Evolutionary conservation across 2,329 filamentous ascomycete genomes (phyloP).

Genomic region (Pseudogymnoascus sp.): DNA sequence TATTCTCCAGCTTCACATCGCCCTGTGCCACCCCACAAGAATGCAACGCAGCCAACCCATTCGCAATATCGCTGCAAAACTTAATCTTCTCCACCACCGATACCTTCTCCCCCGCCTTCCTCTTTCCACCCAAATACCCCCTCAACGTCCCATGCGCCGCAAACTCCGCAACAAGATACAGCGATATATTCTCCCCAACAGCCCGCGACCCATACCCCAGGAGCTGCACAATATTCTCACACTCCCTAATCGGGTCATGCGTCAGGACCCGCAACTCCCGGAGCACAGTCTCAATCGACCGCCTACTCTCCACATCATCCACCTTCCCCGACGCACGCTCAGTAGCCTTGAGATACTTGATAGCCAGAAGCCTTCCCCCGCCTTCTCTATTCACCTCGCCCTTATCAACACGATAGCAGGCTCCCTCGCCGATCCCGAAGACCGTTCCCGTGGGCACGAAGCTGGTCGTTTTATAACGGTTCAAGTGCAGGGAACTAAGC

Average conservation of each 20-base stretch:
- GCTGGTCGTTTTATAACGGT: not conserved
- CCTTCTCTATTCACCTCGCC: not conserved
- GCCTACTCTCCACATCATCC: not conserved
- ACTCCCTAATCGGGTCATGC: not conserved
- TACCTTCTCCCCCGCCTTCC: not conserved
- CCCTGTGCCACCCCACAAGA: not conserved
- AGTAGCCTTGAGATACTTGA: not conserved
- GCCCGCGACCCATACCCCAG: not conserved
- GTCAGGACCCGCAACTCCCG: not conserved
- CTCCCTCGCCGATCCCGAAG: not conserved
- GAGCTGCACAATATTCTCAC: not conserved
- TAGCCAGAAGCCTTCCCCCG: not conserved
- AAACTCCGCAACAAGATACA: slow-evolving; percentile 2
- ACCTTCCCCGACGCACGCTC: not conserved
- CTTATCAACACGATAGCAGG: not conserved
- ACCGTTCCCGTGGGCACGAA: not conserved
- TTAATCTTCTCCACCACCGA: not conserved
- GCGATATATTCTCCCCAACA: not conserved
- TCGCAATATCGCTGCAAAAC: not conserved
- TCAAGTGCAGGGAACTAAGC: not conserved
- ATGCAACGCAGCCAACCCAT: not conserved
- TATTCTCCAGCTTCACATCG: not conserved
- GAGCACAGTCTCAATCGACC: not conserved
- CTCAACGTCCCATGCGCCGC: not conserved
- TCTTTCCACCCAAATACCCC: not conserved